Percentiles rank a stretch among this genome's conserved stretches.
These are phyloP conservation scores for Echeveria elegans DNA, from an alignment of 164 flowering plant genomes.

Conservation along the genomic window DNA sequence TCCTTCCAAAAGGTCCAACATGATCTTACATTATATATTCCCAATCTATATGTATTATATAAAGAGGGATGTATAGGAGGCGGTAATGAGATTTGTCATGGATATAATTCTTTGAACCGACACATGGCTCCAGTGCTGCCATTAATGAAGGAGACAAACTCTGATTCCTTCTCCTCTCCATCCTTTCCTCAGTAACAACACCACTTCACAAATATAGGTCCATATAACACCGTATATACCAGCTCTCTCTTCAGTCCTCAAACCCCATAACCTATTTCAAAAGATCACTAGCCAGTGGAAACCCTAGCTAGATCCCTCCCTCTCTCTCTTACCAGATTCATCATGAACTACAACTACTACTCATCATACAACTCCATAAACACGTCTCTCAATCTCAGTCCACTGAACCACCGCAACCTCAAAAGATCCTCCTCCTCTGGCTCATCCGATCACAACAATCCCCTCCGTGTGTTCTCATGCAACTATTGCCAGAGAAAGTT, in stretches of 20 bases:
- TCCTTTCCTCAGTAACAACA: background rate
- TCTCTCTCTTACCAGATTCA: background rate
- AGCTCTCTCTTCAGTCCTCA: background rate
- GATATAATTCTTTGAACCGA: constrained; percentile 7
- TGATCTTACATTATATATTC: background rate
- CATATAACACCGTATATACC: background rate
- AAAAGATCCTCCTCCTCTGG: constrained; percentile 1
- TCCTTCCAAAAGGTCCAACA: background rate
- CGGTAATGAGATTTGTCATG: constrained; percentile 8
- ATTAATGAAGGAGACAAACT: constrained; percentile 11
- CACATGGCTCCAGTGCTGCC: constrained; percentile 8
- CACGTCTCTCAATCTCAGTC: constrained; percentile 4
- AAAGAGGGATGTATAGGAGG: background rate
- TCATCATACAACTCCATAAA: background rate
- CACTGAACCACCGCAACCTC: background rate
- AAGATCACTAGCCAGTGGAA: background rate
- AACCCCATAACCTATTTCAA: background rate
- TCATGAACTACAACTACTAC: background rate
- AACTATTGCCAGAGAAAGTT: constrained; percentile 74
- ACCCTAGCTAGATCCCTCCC: background rate
- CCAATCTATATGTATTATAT: background rate
- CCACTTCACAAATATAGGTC: background rate
- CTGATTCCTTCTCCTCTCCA: constrained; percentile 2
- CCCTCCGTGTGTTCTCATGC: constrained; percentile 53
- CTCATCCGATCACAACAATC: background rate